Evolutionary conservation across 176 grass and related monocot genomes (phyloP).

Genomic region (Secale cereale): DNA sequence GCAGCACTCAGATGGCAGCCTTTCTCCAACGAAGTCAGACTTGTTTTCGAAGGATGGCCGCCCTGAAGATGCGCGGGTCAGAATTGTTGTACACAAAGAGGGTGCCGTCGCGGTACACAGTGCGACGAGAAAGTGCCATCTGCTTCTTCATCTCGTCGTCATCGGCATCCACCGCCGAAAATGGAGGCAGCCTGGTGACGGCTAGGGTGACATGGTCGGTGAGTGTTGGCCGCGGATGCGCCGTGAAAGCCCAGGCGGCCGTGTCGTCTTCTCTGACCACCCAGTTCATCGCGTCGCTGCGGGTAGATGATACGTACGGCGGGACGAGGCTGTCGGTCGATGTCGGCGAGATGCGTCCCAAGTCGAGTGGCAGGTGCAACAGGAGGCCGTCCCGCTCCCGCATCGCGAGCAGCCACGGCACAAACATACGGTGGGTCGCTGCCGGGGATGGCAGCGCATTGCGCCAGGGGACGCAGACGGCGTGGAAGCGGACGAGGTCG

Average conservation of each 20-base stretch:
- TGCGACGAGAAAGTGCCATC: background rate
- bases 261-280: background rate
- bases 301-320: background rate
- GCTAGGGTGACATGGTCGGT: background rate
- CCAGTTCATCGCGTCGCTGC: background rate
- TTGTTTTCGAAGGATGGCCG: background rate
- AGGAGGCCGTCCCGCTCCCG: background rate
- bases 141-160: background rate
- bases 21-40: background rate
- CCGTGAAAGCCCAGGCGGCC: background rate
- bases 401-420: background rate
- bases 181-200: background rate
- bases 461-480: background rate
- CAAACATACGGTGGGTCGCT: background rate
- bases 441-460: background rate
- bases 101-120: background rate
- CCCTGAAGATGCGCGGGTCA: background rate
- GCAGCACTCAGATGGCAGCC: background rate
- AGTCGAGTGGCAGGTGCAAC: background rate
- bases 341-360: background rate
- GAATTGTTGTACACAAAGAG: background rate
- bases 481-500: background rate
- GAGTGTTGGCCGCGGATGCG: background rate
- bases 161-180: background rate
- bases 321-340: background rate